A percentile compares a stretch with the other conserved stretches of the same genome.
phyloP scores from a whole-genome alignment of 73 alveolate genomes.

The Uronychia setigera region DNA sequence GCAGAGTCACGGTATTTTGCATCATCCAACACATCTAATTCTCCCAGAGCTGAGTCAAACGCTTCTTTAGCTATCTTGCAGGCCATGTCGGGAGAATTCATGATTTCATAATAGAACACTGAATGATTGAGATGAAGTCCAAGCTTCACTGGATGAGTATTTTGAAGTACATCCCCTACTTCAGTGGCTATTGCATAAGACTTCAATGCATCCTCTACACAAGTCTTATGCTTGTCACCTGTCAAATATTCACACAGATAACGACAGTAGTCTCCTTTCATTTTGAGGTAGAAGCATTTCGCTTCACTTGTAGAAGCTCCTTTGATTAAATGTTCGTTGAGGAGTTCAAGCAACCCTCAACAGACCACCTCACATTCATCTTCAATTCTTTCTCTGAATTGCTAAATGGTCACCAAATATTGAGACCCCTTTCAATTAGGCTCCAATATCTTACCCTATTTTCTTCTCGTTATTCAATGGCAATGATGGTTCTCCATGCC shows the following conservation, averaged over 20 bases:
- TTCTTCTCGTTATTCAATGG: conserved; percentile 76
- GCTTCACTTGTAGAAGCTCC: conserved; percentile 77
- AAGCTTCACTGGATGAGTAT: conserved; percentile 62
- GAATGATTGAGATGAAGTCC: conserved; percentile 76
- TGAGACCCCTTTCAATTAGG: too few relatives aligned
- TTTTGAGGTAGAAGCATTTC: conserved; percentile 54
- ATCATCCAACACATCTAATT: conserved; percentile 81
- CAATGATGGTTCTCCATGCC: conserved; percentile 81
- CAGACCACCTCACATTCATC: conserved; percentile 77
- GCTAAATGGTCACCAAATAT: conserved; percentile 69
- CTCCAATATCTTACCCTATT: conserved; percentile 64
- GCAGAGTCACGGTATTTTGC: conserved; percentile 84
- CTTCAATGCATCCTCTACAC: conserved; percentile 34
- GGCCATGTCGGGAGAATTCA: conserved; percentile 59
- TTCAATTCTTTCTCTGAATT: conserved; percentile 75
- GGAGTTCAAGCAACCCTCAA: conserved; percentile 69
- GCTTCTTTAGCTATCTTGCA: conserved; percentile 75
- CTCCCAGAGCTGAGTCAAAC: conserved; percentile 81
- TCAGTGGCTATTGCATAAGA: conserved; percentile 48
- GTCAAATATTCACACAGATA: conserved; percentile 53
- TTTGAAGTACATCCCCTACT: conserved; percentile 25
- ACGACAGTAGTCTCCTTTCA: conserved; percentile 50
- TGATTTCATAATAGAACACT: conserved; percentile 75
- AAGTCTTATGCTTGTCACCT: conserved; percentile 35
- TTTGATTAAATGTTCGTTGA: conserved; percentile 71